Percentiles rank a stretch among this genome's conserved stretches.
Conservation (phyloP, 306 rosid genomes). For the Trifolium fragiferum region DNA sequence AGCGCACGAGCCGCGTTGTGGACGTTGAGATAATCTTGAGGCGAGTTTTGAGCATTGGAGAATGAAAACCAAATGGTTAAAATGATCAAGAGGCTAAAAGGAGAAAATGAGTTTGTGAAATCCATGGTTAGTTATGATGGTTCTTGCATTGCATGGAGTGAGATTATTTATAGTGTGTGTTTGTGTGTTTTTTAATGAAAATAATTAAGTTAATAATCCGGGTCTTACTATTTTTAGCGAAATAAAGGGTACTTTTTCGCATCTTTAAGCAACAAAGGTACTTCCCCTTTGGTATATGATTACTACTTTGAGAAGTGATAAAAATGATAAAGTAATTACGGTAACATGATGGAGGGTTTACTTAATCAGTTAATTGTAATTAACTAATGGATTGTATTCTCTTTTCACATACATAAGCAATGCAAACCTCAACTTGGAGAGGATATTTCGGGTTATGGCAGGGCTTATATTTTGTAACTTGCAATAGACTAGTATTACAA, state of each 20-base stretch:
- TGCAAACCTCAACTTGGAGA: neutral
- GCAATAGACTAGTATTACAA: constrained; percentile 3
- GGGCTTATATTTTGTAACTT: neutral
- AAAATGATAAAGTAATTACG: neutral
- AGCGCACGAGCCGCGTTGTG: constrained; percentile 45
- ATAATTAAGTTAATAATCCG: neutral
- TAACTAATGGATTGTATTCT: neutral
- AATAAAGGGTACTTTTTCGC: neutral
- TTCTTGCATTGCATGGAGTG: constrained; percentile 10
- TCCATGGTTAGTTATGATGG: neutral
- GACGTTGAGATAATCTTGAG: constrained; percentile 33
- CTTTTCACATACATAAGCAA: neutral
- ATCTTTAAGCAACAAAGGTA: constrained; percentile 10
- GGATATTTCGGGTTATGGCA: neutral
- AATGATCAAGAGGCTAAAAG: neutral
- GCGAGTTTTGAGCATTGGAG: constrained; percentile 30
- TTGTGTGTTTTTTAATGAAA: neutral
- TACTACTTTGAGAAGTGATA: neutral
- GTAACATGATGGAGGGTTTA: constrained; percentile 10
- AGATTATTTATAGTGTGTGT: constrained; percentile 24
- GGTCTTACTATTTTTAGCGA: neutral
- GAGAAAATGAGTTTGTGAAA: constrained; percentile 17
- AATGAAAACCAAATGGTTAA: constrained; percentile 1
- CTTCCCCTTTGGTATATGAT: constrained; percentile 9
- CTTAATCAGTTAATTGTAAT: neutral